Conservation (phyloP, 495 filamentous ascomycete species). For the Cercophora newfieldiana region DNA sequence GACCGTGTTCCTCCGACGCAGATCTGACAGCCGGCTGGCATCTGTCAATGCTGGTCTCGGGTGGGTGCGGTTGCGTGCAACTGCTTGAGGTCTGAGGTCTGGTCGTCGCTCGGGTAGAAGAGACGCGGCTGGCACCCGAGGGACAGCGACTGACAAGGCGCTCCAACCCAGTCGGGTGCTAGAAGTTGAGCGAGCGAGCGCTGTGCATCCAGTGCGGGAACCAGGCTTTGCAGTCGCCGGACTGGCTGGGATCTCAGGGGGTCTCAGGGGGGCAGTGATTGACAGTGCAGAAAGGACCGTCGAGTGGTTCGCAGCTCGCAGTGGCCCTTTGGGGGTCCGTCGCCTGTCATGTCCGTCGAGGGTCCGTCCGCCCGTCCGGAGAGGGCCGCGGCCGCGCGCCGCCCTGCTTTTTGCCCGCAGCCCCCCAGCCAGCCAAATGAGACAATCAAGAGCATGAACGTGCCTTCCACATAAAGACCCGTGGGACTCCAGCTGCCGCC, state of each 20-base stretch:
- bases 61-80: background rate
- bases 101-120: conserved; percentile 1
- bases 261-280: background rate
- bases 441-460: background rate
- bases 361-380: conserved; percentile 7
- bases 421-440: background rate
- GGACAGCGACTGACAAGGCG: background rate
- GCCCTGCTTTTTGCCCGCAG: conserved; percentile 1
- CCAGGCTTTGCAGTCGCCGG: background rate
- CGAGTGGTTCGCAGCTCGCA: conserved; percentile 17
- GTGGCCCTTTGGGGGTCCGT: conserved; percentile 26
- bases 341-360: conserved; percentile 20
- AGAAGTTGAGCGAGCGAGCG: background rate
- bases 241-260: background rate
- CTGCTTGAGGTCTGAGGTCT: no score
- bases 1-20: background rate
- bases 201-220: no score
- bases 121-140: background rate
- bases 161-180: background rate
- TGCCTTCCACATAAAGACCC: conserved; percentile 2
- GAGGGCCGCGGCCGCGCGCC: background rate
- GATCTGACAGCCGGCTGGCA: conserved; percentile 2
- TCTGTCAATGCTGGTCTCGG: conserved; percentile 5
- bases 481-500: background rate
- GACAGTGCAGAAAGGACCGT: conserved; percentile 2